Evolutionary conservation across 106 monocot genomes (phyloP), one percentile per base, ranked within the genome.

Genomic region (Xerophyta viscosa): DNA sequence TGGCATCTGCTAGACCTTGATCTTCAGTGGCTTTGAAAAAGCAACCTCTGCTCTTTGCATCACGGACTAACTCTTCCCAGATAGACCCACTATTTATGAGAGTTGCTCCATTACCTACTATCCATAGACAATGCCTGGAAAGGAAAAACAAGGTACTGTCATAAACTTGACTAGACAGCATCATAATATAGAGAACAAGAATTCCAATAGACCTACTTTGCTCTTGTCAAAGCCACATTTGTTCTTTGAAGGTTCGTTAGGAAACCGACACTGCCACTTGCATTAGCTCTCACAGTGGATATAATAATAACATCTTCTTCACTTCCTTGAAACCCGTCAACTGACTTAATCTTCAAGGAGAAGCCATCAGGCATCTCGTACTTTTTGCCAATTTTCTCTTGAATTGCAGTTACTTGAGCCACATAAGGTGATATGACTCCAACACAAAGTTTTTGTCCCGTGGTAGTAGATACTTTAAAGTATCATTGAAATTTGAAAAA

Each of bases 191-290:
- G n/a, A n/a, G n/a, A n/a, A n/a, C n/a, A n/a, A n/a, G n/a, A n/a
- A n/a, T n/a, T n/a, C n/a, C n/a, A n/a, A n/a, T n/a, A n/a, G n/a
- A n/a, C n/a, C 4, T 6, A 64, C 71, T 63, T 71, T 18, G 71
- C 71, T 17, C 71, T 53, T 18, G 71, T 72, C 8, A 72, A 26
- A 11, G 71, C 65, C 10, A 72, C 71, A 65, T 72, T 72, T 0
- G 71, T 14, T 10, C 71, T 24, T 6, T 65, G 56, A 45, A 3
- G 24, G 28, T 31, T 58, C 1, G 44, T 24, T 24, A 72, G 58
- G 18, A 72, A 72, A 4, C 64, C 71, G 28, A 65, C 25, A 10
- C 58, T 31, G 8, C 71, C 65, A 58, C n/a, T 21, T 27, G 4
- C 6, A 28, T 58, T 72, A 3, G 71, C 64, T 43, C 71, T 64